Conservation (phyloP, 441 rosid genomes). For the Croton setiger region DNA sequence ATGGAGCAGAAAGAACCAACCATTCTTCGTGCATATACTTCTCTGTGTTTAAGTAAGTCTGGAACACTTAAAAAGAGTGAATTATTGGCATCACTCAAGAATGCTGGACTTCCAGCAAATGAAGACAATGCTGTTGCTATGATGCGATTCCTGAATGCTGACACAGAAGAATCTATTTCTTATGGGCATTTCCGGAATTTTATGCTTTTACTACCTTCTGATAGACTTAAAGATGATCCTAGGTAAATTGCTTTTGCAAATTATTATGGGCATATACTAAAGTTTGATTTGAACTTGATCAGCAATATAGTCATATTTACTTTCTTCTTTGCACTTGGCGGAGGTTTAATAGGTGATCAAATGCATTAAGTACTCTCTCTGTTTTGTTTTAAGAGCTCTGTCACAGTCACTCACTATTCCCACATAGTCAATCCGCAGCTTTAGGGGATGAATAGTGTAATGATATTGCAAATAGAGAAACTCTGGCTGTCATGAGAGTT, state of each 20-base stretch:
- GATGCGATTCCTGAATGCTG: conserved; percentile 91
- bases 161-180: conserved; percentile 85
- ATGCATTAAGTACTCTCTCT: neutral
- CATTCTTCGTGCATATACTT: conserved; percentile 92
- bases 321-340: conserved; percentile 3
- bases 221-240: conserved; percentile 91
- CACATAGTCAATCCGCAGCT: neutral
- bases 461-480: neutral
- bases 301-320: conserved; percentile 9
- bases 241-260: conserved; percentile 46
- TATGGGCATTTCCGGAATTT: conserved; percentile 98
- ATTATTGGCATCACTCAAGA: conserved; percentile 77
- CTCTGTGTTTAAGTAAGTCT: conserved; percentile 87
- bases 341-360: neutral
- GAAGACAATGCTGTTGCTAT: conserved; percentile 95
- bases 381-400: neutral
- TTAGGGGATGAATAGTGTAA: neutral
- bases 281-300: neutral
- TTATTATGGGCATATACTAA: conserved; percentile 6
- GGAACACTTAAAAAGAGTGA: conserved; percentile 97
- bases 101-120: conserved; percentile 96
- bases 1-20: conserved; percentile 99
- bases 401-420: neutral
- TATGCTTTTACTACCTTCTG: conserved; percentile 94
- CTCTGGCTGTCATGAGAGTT: neutral